Evolutionary conservation across 1,139 yeast genomes (phyloP).

Genomic region (Sugiyamaella sp.): DNA sequence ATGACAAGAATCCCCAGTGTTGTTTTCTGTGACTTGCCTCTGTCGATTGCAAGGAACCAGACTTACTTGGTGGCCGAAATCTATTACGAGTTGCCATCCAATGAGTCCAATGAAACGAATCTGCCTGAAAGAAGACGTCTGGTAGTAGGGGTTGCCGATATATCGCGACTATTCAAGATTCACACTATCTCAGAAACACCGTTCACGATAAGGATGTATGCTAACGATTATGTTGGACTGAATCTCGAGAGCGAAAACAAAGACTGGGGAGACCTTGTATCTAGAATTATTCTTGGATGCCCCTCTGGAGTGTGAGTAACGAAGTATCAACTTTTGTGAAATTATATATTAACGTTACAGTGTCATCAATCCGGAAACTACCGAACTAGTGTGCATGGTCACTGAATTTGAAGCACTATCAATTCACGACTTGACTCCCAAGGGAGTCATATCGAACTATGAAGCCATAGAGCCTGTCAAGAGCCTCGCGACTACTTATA

Average conservation of each 20-base stretch:
- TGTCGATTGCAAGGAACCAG: slow-evolving; percentile 45
- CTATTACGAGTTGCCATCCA: slow-evolving; percentile 37
- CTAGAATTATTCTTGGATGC: slow-evolving; percentile 76
- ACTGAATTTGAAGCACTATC: slow-evolving; percentile 70
- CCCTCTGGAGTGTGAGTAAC: slow-evolving; percentile 59
- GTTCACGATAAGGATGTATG: slow-evolving; percentile 68
- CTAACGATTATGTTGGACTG: slow-evolving; percentile 56
- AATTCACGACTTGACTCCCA: slow-evolving; percentile 48
- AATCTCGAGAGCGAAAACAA: slow-evolving; percentile 50
- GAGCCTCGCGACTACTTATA: slow-evolving; percentile 34
- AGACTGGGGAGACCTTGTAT: slow-evolving; percentile 91
- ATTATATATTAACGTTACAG: slow-evolving; percentile 22
- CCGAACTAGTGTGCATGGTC: slow-evolving; percentile 66
- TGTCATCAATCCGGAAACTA: slow-evolving; percentile 79
- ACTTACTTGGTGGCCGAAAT: slow-evolving; percentile 40
- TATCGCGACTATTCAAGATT: slow-evolving; percentile 73
- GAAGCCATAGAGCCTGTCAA: slow-evolving; percentile 38
- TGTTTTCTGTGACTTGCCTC: slow-evolving; percentile 74
- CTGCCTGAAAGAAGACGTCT: slow-evolving; percentile 61
- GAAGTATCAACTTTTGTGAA: background rate
- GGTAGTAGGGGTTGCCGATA: slow-evolving; percentile 88
- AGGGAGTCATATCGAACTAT: slow-evolving; percentile 42
- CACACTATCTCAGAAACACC: slow-evolving; percentile 50
- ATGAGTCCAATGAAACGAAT: background rate
- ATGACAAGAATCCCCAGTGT: slow-evolving; percentile 76